phyloP scores from a whole-genome alignment of 345 rosid species.

The Streptanthus diversifolius region DNA sequence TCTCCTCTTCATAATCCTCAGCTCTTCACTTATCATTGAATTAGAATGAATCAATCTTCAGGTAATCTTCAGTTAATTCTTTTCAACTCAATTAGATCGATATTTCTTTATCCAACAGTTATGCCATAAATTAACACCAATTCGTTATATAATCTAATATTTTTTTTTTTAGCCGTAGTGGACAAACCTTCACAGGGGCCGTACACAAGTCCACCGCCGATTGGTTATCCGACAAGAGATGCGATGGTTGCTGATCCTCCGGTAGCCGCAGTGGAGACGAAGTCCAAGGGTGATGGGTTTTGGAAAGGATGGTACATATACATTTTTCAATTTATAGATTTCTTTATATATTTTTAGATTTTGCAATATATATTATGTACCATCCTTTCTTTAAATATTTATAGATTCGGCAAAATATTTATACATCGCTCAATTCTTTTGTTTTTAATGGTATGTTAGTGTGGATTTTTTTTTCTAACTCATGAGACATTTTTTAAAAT shows the following conservation, averaged over 20 bases:
- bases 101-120: background rate
- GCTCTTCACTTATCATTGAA: background rate
- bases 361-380: too few relatives aligned
- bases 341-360: too few relatives aligned
- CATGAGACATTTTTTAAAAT: background rate
- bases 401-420: background rate
- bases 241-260: slow-evolving; percentile 16
- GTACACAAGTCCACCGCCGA: slow-evolving; percentile 44
- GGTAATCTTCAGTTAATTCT: slow-evolving; percentile 9
- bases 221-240: slow-evolving; percentile 56
- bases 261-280: slow-evolving; percentile 42
- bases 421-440: background rate
- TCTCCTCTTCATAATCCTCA: slow-evolving; percentile 7
- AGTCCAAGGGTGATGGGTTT: slow-evolving; percentile 66
- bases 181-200: slow-evolving; percentile 33
- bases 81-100: background rate
- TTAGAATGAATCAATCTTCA: slow-evolving; percentile 36
- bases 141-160: background rate
- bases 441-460: background rate
- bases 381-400: too few relatives aligned
- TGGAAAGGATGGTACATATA: slow-evolving; percentile 65
- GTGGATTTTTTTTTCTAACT: background rate
- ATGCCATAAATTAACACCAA: background rate
- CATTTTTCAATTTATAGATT: background rate
- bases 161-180: slow-evolving; percentile 13